Base-by-base conservation (phyloP, 2,329 filamentous ascomycete genomes). In the Paecilomyces fulvus region DNA sequence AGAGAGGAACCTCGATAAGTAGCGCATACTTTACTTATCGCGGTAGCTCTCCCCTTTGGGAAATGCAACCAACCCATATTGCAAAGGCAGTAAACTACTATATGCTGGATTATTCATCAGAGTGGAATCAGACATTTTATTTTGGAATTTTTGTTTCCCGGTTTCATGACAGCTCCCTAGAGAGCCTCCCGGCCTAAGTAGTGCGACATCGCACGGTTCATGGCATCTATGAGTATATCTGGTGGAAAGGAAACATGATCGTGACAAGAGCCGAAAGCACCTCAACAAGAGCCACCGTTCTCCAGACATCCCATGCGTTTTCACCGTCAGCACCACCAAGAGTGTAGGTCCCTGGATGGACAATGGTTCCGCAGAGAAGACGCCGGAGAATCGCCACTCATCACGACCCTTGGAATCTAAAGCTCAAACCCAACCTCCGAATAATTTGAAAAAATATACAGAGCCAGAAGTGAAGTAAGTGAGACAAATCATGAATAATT, bases 161-260 rank as follows among this genome's bases (percentile, higher is more conserved):
- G 50, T 56, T 49, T 57, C 52, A 50, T 49, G 25, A 49, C 37
- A 49, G 25, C 48, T 49, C 48, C 14, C 23, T 4, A 12, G 25
- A 10, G 48, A 28, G 25, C 20, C 9, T 49, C 48, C 21, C 8
- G 48, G 23, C 23, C 46, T 5, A n/a, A n/a, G 21, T 21, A 49
- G 20, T 28, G 20, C 25, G 11, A 5, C 46, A 21, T 49, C 14
- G 46, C 46, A 49, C 17, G 10, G 43, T 21, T 53, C 52, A 59
- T 61, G 55, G 61, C 62, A 55, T 65, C 64, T 67, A 67, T 66
- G 51, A 59, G 62, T 67, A 66, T 64, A 66, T 64, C 56, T 57
- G 31, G 61, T 53, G 4, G 30, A 53, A 23, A 37, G 31, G 23
- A 43, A 43, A 33, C 30, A 43, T 33, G 30, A 49, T 28, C 48